phyloP scores from a whole-genome alignment of 2,329 filamentous ascomycete genomes.

The Colletotrichum horii region DNA sequence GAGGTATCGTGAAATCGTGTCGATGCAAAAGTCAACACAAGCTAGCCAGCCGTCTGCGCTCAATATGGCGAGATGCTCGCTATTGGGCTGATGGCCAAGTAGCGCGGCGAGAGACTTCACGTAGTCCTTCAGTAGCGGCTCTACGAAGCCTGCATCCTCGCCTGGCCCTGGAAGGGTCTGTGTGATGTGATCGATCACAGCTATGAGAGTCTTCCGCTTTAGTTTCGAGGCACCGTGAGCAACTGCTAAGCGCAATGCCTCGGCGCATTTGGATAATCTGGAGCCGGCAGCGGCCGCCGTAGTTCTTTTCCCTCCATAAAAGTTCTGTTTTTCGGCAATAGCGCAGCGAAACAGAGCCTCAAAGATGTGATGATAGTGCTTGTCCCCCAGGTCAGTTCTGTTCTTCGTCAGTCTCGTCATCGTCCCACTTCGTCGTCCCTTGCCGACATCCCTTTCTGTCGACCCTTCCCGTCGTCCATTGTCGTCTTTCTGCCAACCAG shows the following conservation, averaged over 20 bases:
- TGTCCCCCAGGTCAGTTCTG: conserved; percentile 65
- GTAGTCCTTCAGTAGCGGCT: conserved; percentile 77
- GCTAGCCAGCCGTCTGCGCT: conserved; percentile 68
- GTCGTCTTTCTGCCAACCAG: not conserved
- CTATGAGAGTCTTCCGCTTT: conserved; percentile 77
- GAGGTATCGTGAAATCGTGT: conserved; percentile 61
- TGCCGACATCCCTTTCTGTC: too few species aligned
- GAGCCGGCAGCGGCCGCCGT: conserved; percentile 53
- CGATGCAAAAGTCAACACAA: conserved; percentile 74
- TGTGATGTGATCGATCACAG: conserved; percentile 81
- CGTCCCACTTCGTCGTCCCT: not conserved
- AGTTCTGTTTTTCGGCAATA: conserved; percentile 69
- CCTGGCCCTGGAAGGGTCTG: conserved; percentile 69
- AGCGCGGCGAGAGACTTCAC: conserved; percentile 75
- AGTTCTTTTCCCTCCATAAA: conserved; percentile 59
- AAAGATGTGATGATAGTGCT: conserved; percentile 80
- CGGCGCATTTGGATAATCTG: conserved; percentile 72
- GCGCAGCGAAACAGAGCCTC: conserved; percentile 78
- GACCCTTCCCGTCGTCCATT: not conserved
- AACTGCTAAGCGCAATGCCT: conserved; percentile 74
- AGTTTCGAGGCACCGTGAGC: conserved; percentile 72
- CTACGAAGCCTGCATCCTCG: conserved; percentile 60
- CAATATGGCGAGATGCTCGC: conserved; percentile 73
- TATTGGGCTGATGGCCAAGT: conserved; percentile 75
- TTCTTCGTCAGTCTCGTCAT: not conserved